Percentiles rank a stretch among this genome's conserved stretches.
phyloP scores from a whole-genome alignment of 345 rosid genomes.

The Linum usitatissimum region DNA sequence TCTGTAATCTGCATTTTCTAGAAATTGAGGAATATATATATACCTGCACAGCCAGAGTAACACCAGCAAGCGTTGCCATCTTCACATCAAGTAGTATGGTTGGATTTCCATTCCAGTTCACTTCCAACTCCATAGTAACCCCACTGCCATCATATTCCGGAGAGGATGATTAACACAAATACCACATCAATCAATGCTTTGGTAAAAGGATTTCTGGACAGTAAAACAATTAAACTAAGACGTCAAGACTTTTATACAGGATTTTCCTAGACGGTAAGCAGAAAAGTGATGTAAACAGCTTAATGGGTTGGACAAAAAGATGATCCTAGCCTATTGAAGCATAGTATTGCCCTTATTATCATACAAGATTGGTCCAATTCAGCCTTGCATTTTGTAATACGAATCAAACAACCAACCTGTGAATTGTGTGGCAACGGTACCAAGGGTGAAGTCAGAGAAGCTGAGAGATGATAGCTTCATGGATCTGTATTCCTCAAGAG shows the following conservation, averaged over 20 bases:
- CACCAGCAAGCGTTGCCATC: slow-evolving; percentile 16
- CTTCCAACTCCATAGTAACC: slow-evolving; percentile 30
- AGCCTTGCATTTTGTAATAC: too few species aligned
- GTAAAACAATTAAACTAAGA: background rate
- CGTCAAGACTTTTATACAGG: too few species aligned
- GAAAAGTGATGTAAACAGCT: too few species aligned
- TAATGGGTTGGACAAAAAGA: too few species aligned
- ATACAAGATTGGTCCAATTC: background rate
- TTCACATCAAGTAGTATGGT: slow-evolving; percentile 25
- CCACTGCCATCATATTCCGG: slow-evolving; percentile 21
- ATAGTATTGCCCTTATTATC: background rate
- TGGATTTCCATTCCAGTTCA: slow-evolving; percentile 32
- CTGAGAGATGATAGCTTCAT: slow-evolving; percentile 65
- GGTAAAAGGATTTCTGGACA: too few species aligned
- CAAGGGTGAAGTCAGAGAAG: slow-evolving; percentile 90
- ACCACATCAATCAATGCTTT: background rate
- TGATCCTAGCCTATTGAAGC: too few species aligned
- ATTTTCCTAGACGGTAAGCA: too few species aligned
- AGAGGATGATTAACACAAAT: background rate
- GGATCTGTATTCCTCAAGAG: slow-evolving; percentile 92
- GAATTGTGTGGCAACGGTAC: slow-evolving; percentile 95
- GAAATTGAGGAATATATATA: background rate
- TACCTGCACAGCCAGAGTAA: slow-evolving; percentile 30
- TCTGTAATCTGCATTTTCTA: too few species aligned
- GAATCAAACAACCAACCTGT: slow-evolving; percentile 51